Evolutionary conservation across 148 eudicot genomes (phyloP), one percentile per base, ranked within the genome.

Genomic region (Silene uniflora): DNA sequence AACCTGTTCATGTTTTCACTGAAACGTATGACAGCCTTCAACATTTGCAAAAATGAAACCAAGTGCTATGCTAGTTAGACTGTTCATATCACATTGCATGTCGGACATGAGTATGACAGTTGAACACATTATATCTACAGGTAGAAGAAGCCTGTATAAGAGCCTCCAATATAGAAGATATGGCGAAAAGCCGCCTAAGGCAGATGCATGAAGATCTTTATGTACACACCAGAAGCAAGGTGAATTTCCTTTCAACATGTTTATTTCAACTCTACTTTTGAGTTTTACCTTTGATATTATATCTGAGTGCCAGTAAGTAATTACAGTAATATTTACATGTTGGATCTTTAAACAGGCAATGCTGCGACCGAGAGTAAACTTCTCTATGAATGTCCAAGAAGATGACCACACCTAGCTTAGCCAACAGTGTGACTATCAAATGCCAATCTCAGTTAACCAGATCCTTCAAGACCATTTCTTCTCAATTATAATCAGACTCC

Each of bases 151-250:
- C 86, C 22, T 86, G 83, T 66, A 74, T 25, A 61, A 83, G 80
- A 78, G 89, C 90, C 65, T 83, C 83, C 24, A 59, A 73, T 12
- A 81, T 80, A 54, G 86, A 89, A 64, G 77, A 84, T 44, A 18
- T 27, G 62, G 86, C 87, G 22, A 81, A 69, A 72, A 62, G 18
- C 2, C 86, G 83, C 3, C 72, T 87, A 12, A 70, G 77, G 17
- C 85, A 87, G 79, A 85, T 88, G 92, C 82, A 79, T 23, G 75
- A 66, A 73, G 95, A 90, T 78, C 89, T 90, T 24, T 78, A 17
- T 54, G 75, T 75, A 70, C 92, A 90, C 54, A 85, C 87, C 82
- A 84, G 95, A 82, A 86, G 66, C 72, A 86, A 77, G 80, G 92
- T 90, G 81, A 24, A 72, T 62, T 8, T 69, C 49, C 12, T 59